Evolutionary conservation across 176 grass and related monocot genomes (phyloP).

Genomic region (Oryza rufipogon): DNA sequence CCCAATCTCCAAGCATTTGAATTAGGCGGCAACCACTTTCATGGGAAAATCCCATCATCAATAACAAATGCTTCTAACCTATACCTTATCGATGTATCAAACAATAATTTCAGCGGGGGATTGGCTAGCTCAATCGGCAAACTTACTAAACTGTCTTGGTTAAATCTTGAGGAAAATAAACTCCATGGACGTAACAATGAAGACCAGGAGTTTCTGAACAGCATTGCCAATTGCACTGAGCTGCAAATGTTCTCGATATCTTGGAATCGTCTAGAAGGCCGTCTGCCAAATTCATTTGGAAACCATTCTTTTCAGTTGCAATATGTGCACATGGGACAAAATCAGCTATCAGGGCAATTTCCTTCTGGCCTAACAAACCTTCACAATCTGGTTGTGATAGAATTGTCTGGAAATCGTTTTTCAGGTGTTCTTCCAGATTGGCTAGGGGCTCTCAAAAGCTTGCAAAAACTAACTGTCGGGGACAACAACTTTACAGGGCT

Average conservation of each 20-base stretch:
- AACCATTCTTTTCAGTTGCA: neutral
- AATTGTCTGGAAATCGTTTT: accelerated
- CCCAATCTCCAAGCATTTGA: neutral
- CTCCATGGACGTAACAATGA: neutral
- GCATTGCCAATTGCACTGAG: neutral
- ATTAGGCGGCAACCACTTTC: neutral
- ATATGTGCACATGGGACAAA: neutral
- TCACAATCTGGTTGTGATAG: accelerated
- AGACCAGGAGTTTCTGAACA: neutral
- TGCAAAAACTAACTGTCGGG: neutral
- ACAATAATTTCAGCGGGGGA: neutral
- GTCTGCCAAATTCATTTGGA: neutral
- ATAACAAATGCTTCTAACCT: neutral
- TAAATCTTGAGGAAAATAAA: neutral
- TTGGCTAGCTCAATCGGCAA: neutral
- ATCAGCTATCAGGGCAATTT: neutral
- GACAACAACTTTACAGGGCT: no score
- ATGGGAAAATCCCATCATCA: neutral
- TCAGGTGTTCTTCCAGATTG: neutral
- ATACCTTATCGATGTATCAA: accelerated
- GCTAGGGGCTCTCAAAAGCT: neutral
- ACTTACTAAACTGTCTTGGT: neutral
- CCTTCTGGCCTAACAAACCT: neutral
- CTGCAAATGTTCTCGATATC: accelerated
- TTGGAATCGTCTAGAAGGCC: neutral